Percentiles rank a stretch among this genome's conserved stretches.
phyloP scores from a whole-genome alignment of 371 early-diverging fungal species.

The Saksenaea vasiformis region DNA sequence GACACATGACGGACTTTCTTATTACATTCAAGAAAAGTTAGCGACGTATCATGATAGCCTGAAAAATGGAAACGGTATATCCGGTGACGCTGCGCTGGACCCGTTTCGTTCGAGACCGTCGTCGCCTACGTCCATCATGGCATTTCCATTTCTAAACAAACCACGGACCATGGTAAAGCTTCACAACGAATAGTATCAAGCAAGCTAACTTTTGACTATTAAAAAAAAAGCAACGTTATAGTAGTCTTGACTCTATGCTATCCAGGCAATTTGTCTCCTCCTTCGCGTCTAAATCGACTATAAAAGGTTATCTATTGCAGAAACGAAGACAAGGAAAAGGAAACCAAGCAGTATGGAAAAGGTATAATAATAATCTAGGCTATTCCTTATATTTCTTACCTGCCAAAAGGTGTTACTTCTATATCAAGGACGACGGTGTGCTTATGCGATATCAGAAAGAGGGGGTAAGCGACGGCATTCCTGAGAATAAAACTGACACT shows the following conservation, averaged over 20 bases:
- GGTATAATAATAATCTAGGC: slow-evolving; percentile 11
- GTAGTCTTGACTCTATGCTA: slow-evolving; percentile 26
- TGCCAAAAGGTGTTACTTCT: slow-evolving; percentile 23
- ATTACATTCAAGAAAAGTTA: slow-evolving; percentile 31
- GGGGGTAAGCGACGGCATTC: neutral
- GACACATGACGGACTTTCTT: slow-evolving; percentile 23
- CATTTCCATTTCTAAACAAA: slow-evolving; percentile 28
- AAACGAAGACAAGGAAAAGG: slow-evolving; percentile 12
- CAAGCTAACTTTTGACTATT: neutral
- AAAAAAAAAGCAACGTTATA: slow-evolving; percentile 22
- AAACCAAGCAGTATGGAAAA: slow-evolving; percentile 25
- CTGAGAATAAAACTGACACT: neutral
- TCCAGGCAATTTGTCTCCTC: slow-evolving; percentile 7
- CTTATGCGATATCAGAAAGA: slow-evolving; percentile 25
- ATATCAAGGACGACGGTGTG: slow-evolving; percentile 27
- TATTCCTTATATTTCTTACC: neutral
- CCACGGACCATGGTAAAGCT: slow-evolving; percentile 24
- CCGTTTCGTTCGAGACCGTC: slow-evolving; percentile 12
- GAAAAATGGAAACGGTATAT: slow-evolving; percentile 11
- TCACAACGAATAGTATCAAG: neutral
- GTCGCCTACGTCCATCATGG: slow-evolving; percentile 16
- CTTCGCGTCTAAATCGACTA: slow-evolving; percentile 8
- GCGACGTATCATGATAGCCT: slow-evolving; percentile 25
- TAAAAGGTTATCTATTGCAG: slow-evolving; percentile 24
- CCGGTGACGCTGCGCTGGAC: slow-evolving; percentile 8